phyloP scores from a whole-genome alignment of 768 basidiomycete genomes.

The Mycena galopus region DNA sequence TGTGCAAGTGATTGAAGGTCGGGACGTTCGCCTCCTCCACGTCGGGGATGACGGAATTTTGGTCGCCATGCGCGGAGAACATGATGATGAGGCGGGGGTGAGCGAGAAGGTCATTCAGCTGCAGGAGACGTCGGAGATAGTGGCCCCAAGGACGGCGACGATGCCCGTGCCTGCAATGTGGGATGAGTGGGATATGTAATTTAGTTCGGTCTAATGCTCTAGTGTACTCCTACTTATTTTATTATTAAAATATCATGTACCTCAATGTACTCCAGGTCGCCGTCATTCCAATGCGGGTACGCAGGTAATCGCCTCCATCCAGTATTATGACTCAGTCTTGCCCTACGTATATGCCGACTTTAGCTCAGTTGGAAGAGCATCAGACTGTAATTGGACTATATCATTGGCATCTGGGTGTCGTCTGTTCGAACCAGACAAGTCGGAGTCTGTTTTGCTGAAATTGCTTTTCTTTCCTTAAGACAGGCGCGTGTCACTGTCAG shows the following conservation, averaged over 20 bases:
- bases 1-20: slow-evolving; percentile 86
- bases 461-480: no score
- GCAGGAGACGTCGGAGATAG: slow-evolving; percentile 74
- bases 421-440: slow-evolving; percentile 75
- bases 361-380: slow-evolving; percentile 69
- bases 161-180: slow-evolving; percentile 57
- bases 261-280: slow-evolving; percentile 5
- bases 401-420: slow-evolving; percentile 62
- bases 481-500: no score
- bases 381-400: no score
- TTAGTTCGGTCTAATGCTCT: neutral
- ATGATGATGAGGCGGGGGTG: slow-evolving; percentile 67
- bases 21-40: slow-evolving; percentile 77
- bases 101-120: slow-evolving; percentile 79
- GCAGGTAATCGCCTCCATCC: no score
- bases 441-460: slow-evolving; percentile 55
- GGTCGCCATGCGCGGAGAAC: slow-evolving; percentile 72
- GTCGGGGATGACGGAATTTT: slow-evolving; percentile 65
- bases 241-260: slow-evolving; percentile 21
- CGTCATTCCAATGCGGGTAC: neutral
- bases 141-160: slow-evolving; percentile 46
- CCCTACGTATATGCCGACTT: slow-evolving; percentile 48
- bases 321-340: no score
- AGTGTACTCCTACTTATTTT: slow-evolving; percentile 20
- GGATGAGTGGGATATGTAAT: slow-evolving; percentile 83